phyloP scores from a whole-genome alignment of 495 filamentous ascomycete species.

The Symbiotaphrina buchneri region DNA sequence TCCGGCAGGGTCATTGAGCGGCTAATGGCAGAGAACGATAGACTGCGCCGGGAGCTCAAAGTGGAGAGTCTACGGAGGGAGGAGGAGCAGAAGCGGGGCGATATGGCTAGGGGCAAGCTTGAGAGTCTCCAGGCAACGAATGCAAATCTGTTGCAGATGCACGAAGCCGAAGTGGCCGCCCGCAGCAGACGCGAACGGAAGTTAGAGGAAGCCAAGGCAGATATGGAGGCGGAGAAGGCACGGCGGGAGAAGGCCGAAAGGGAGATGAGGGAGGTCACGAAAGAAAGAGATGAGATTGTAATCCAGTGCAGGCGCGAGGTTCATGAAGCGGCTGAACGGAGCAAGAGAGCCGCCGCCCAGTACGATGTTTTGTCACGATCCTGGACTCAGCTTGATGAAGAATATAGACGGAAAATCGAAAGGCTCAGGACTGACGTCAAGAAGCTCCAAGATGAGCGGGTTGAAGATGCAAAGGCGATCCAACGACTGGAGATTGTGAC shows the following conservation, averaged over 20 bases:
- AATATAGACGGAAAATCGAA: slow-evolving; percentile 25
- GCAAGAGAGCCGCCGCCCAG: slow-evolving; percentile 26
- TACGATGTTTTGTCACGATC: slow-evolving; percentile 50
- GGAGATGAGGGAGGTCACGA: slow-evolving; percentile 35
- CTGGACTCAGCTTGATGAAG: slow-evolving; percentile 41
- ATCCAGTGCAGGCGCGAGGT: slow-evolving; percentile 32
- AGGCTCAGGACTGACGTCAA: slow-evolving; percentile 28
- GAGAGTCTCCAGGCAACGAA: slow-evolving; percentile 55
- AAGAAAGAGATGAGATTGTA: slow-evolving; percentile 30
- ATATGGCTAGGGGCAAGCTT: slow-evolving; percentile 50
- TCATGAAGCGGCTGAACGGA: slow-evolving; percentile 35
- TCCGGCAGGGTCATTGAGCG: slow-evolving; percentile 85
- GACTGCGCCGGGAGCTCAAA: slow-evolving; percentile 56
- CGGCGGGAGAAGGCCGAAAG: slow-evolving; percentile 39
- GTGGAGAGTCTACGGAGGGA: slow-evolving; percentile 33
- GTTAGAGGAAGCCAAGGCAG: slow-evolving; percentile 45
- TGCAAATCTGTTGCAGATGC: slow-evolving; percentile 33
- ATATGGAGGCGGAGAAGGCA: slow-evolving; percentile 42
- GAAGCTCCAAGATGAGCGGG: slow-evolving; percentile 17
- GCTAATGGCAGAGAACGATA: slow-evolving; percentile 73
- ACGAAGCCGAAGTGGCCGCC: slow-evolving; percentile 51
- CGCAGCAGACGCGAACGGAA: slow-evolving; percentile 61
- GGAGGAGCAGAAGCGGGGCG: slow-evolving; percentile 26
- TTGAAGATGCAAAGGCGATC: slow-evolving; percentile 27
- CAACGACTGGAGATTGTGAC: slow-evolving; percentile 38